Evolutionary conservation across 768 basidiomycete species (phyloP), one percentile per base, ranked within the genome.

Genomic region (Tricholoma matsutake): DNA sequence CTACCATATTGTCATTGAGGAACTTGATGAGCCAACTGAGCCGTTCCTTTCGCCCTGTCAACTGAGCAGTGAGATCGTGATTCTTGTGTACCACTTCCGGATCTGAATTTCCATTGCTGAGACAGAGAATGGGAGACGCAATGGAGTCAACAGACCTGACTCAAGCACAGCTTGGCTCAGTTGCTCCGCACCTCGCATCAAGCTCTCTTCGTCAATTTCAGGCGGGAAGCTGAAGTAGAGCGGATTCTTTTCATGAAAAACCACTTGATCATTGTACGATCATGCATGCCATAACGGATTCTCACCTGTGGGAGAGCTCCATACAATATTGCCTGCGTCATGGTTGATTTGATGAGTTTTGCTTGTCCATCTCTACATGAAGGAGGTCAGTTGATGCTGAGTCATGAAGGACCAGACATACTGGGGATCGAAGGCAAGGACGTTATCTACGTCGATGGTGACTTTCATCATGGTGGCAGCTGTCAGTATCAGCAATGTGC

Each of bases 1-100:
- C 76, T 5, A 88, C 88, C 0, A 83, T 87, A 71, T 96, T 96
- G 56, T 92, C 88, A 49, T 94, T 91, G 67, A 97, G 91, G 71
- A 94, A 96, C 25, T 81, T 82, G 65, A 96, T 91, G n/a, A 98
- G 79, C 81, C 91, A 93, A 57, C 85, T 86, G 29, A 96, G 76
- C 37, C 92, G 79, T 58, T 89, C 86, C 68, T 88, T 88, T 29
- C 92, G 83, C 41, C 85, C 86, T 4, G 80, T 81, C 64, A 98
- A 73, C 69, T 96, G 94, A 1, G 86, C 80, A 14, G 86, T 86
- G 43, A 96, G 77, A 70, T 97, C 95, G 66, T 92, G 89, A 63
- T 89, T 90, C 8, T 84, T 80, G 41, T 83, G 75, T 54, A 94
- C 86, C 64, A 92, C 79, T 72, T 87, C 79, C 28, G 80, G 64